phyloP scores from a whole-genome alignment of 176 grass and related monocot species.

The Zoysia pacifica region DNA sequence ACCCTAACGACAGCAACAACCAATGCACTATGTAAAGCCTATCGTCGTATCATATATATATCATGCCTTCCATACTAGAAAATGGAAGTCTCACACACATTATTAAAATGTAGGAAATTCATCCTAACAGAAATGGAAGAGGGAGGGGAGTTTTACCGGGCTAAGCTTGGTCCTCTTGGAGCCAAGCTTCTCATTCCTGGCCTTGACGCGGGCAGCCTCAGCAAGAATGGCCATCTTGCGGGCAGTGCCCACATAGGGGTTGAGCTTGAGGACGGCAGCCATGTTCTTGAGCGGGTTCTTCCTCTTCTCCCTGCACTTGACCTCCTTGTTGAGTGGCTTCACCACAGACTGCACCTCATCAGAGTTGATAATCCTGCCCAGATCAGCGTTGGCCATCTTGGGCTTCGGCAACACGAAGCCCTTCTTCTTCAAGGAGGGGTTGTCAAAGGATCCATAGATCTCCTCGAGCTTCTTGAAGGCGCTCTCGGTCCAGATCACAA shows the following conservation, averaged over 20 bases:
- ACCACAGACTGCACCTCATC: conserved; percentile 84
- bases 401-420: conserved; percentile 74
- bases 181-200: conserved; percentile 68
- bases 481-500: conserved; percentile 88
- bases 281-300: conserved; percentile 84
- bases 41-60: too few relatives aligned
- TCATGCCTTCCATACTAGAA: too few relatives aligned
- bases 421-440: conserved; percentile 75
- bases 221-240: conserved; percentile 76
- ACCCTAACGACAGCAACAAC: too few relatives aligned
- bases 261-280: conserved; percentile 68
- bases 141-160: conserved; percentile 22
- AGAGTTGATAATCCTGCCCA: conserved; percentile 81
- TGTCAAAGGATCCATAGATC: conserved; percentile 68
- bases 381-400: conserved; percentile 78
- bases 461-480: conserved; percentile 87
- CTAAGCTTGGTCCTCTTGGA: conserved; percentile 59
- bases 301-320: conserved; percentile 63
- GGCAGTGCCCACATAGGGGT: conserved; percentile 72
- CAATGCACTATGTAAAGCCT: too few relatives aligned
- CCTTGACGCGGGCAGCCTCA: conserved; percentile 71
- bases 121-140: not conserved
- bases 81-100: too few relatives aligned
- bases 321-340: conserved; percentile 69
- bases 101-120: not conserved